phyloP scores from a whole-genome alignment of 192 early-diverging fungal species.

The Borealophlyctis nickersoniae region DNA sequence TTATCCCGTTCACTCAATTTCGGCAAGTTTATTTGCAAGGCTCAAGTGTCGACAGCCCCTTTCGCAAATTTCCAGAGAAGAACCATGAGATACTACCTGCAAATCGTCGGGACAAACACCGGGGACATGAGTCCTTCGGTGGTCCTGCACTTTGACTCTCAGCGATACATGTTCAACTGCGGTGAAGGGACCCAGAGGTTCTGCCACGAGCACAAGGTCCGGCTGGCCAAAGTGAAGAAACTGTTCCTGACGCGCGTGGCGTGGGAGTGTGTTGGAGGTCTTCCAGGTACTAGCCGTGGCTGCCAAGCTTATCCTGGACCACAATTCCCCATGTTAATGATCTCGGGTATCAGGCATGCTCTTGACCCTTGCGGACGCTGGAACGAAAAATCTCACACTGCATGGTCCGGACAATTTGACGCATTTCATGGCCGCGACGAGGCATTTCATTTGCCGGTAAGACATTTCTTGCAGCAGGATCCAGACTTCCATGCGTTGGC shows the following conservation, averaged over 20 bases:
- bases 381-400: slow-evolving; percentile 53
- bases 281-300: slow-evolving; percentile 78
- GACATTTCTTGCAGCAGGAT: neutral
- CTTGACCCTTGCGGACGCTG: slow-evolving; percentile 81
- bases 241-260: slow-evolving; percentile 77
- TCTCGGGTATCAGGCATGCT: slow-evolving; percentile 91
- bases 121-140: slow-evolving; percentile 62
- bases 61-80: neutral
- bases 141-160: slow-evolving; percentile 70
- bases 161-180: slow-evolving; percentile 91
- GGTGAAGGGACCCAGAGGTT: slow-evolving; percentile 87
- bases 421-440: slow-evolving; percentile 70
- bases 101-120: slow-evolving; percentile 44
- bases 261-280: slow-evolving; percentile 85
- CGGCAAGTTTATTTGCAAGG: neutral
- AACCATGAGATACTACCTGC: slow-evolving; percentile 27
- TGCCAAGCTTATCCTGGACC: neutral
- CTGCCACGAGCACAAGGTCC: slow-evolving; percentile 71
- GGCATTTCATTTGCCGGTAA: slow-evolving; percentile 73
- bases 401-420: slow-evolving; percentile 79
- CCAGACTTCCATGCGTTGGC: neutral
- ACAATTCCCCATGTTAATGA: neutral
- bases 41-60: neutral
- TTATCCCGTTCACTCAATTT: neutral
- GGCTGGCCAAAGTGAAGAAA: slow-evolving; percentile 67